A percentile compares a stretch with the other conserved stretches of the same genome.
Evolutionary conservation across 331 rosid species (phyloP).

Genomic region (Saraca asoca): DNA sequence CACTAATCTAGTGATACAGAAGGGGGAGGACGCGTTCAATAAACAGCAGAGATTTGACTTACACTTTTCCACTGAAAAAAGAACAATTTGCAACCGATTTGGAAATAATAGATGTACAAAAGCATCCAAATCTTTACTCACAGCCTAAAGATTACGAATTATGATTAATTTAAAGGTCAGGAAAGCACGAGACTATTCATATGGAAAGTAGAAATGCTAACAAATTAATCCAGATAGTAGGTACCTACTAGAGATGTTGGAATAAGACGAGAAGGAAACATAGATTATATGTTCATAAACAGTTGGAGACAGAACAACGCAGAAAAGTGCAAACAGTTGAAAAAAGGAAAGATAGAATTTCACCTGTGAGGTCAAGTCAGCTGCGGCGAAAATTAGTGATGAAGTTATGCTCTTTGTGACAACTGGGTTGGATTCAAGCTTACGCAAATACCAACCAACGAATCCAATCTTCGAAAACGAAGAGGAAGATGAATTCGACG

Average conservation of each 20-base stretch:
- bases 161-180: not conserved
- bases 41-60: too few relatives aligned
- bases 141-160: not conserved
- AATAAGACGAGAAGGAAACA: not conserved
- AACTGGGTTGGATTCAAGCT: slow-evolving; percentile 54
- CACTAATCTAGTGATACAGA: too few relatives aligned
- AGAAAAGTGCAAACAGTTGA: not conserved
- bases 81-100: not conserved
- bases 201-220: slow-evolving; percentile 1
- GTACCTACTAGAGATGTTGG: not conserved
- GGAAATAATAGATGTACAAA: not conserved
- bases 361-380: slow-evolving; percentile 78
- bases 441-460: slow-evolving; percentile 63
- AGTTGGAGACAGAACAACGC: not conserved
- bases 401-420: slow-evolving; percentile 59
- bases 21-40: too few relatives aligned
- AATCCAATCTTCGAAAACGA: slow-evolving; percentile 44
- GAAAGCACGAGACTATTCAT: not conserved
- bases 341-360: not conserved
- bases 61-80: not conserved
- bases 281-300: not conserved
- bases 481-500: slow-evolving; percentile 31
- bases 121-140: slow-evolving; percentile 1
- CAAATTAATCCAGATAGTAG: not conserved
- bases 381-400: slow-evolving; percentile 59